Conservation (phyloP, 164 flowering plant genomes). For the Echeveria elegans region DNA sequence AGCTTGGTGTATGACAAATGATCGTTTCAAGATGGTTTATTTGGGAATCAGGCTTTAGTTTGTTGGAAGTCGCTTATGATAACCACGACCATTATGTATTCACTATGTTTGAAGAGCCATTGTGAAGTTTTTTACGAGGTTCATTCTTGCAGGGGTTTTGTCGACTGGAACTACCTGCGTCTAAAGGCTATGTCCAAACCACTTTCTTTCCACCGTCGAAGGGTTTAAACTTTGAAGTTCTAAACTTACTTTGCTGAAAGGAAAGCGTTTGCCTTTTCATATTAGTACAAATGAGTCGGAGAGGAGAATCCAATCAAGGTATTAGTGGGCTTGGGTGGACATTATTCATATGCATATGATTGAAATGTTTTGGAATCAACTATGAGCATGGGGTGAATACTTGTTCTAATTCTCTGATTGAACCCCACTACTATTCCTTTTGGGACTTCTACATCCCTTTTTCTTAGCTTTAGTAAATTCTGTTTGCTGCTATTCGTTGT, state of each 20-base stretch:
- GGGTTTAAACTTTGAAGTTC: too few relatives aligned
- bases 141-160: neutral
- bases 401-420: neutral
- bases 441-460: neutral
- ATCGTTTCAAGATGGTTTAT: neutral
- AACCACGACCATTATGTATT: neutral
- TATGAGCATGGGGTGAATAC: neutral
- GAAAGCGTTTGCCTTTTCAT: neutral
- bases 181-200: neutral
- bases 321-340: constrained; percentile 2
- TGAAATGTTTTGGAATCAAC: neutral
- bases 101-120: neutral
- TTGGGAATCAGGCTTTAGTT: neutral
- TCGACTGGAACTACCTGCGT: neutral
- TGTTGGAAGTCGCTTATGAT: neutral
- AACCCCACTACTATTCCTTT: neutral
- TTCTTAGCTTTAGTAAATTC: neutral
- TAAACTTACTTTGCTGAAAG: neutral
- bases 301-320: neutral
- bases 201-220: too few relatives aligned
- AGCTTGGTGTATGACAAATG: neutral
- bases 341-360: constrained; percentile 1
- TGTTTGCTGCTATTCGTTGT: constrained; percentile 3
- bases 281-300: neutral
- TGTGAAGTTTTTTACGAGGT: neutral